Percentiles rank a stretch among this genome's conserved stretches.
Conservation (phyloP, 768 basidiomycete genomes). For the Mycena leptocephala region DNA sequence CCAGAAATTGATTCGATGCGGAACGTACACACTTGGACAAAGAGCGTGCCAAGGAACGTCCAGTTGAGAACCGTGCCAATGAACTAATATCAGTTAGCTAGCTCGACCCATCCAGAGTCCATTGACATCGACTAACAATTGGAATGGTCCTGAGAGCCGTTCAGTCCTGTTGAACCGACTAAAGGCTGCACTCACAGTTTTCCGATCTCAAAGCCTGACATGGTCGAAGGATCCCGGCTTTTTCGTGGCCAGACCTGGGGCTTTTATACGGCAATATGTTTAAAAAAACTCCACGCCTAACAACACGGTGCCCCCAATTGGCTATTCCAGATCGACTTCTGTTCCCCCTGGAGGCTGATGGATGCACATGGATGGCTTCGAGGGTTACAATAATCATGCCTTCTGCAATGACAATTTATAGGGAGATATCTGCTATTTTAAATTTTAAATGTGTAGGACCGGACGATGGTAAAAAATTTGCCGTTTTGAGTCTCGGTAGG, state of each 20-base stretch:
- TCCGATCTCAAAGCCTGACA: background rate
- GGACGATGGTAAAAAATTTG: too few relatives aligned
- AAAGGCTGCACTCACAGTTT: background rate
- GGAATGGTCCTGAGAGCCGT: background rate
- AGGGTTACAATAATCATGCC: too few relatives aligned
- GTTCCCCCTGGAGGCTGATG: too few relatives aligned
- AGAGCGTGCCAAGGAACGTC: background rate
- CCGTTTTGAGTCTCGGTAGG: too few relatives aligned
- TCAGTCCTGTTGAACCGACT: background rate
- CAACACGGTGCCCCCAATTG: background rate
- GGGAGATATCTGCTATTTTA: too few relatives aligned
- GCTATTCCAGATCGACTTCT: too few relatives aligned
- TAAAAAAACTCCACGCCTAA: too few relatives aligned
- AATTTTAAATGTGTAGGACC: too few relatives aligned
- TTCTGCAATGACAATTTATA: too few relatives aligned
- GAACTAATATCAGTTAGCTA: background rate
- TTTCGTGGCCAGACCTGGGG: background rate
- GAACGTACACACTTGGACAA: slow-evolving; percentile 1
- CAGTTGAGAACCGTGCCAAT: background rate
- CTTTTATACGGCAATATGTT: background rate
- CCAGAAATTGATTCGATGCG: background rate
- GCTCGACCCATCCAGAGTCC: background rate
- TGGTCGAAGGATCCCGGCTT: background rate
- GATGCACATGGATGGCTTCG: too few relatives aligned
- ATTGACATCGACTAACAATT: background rate